Evolutionary conservation across 2,329 filamentous ascomycete genomes (phyloP).

Genomic region (Aureobasidium mangrovei): DNA sequence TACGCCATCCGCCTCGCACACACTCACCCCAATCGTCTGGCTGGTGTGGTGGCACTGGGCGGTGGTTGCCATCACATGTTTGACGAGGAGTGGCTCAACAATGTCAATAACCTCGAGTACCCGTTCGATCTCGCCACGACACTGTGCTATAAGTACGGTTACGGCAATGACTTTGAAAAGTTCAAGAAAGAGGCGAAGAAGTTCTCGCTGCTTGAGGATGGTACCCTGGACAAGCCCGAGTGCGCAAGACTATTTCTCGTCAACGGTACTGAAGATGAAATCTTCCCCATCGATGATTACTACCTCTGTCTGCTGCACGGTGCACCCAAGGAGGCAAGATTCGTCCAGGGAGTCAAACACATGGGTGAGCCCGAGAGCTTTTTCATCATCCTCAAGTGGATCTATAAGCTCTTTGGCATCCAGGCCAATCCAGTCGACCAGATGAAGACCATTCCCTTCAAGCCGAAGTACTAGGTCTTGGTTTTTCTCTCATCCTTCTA

Average conservation of each 20-base stretch:
- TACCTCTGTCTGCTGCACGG: conserved; percentile 47
- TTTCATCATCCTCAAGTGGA: conserved; percentile 40
- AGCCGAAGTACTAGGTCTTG: conserved; percentile 32
- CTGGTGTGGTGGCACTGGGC: conserved; percentile 45
- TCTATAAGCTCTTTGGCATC: conserved; percentile 41
- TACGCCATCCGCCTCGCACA: conserved; percentile 50
- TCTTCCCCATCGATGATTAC: conserved; percentile 54
- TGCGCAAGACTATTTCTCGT: conserved; percentile 46
- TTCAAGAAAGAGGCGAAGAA: conserved; percentile 43
- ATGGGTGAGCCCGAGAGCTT: conserved; percentile 46
- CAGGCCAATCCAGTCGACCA: conserved; percentile 34
- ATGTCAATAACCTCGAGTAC: conserved; percentile 49
- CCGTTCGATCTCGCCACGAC: conserved; percentile 49
- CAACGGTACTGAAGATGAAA: conserved; percentile 51
- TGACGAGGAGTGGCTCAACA: conserved; percentile 43
- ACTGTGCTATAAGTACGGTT: conserved; percentile 42
- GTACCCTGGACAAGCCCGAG: conserved; percentile 42
- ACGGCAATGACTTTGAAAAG: conserved; percentile 30
- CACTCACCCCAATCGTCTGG: conserved; percentile 45
- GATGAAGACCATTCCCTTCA: conserved; percentile 40
- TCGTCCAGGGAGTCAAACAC: conserved; percentile 37
- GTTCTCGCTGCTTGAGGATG: conserved; percentile 48
- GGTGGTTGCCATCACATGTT: conserved; percentile 54
- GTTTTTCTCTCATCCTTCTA: not conserved
- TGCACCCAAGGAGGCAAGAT: conserved; percentile 43